Base-by-base conservation (phyloP, 257 asterid genomes). In the Fraxinus pennsylvanica region DNA sequence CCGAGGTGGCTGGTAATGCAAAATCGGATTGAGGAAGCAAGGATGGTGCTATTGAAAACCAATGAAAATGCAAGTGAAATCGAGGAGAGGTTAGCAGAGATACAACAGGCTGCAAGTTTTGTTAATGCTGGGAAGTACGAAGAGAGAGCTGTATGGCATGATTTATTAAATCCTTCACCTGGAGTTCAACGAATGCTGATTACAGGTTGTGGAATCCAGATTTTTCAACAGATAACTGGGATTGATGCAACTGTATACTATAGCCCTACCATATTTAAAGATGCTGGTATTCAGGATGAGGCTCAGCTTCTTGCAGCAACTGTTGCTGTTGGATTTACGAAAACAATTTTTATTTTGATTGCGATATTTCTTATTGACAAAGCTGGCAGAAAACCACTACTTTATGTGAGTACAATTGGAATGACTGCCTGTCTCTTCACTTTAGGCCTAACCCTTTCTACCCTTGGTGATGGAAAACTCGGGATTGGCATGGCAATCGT, bases 1-100 rank as follows among this genome's bases (percentile, higher is more conserved):
- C 94, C 94, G 0, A 82, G 96, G 45, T 91, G 96, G 96, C 81
- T 91, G 17, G 94, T 91, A 1, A 85, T 91, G 92, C 74, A 88
- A 63, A 85, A 85, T 38, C 81, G 91, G 6, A 73, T 89, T 0
- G 87, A 85, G 14, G 91, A 89, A 75, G 96, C 94, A 2, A 77
- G 91, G 29, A 5, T 19, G 25, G 90, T 89, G 57, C 81, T 91
- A 1, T n/a, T 84, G 12, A 91, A 85, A 68, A 89, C 86, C n/a
- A 89, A 65, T 35, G 91, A 80, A 50, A 81, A 79, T 10, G 67
- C 74, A 22, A 38, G 43, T 78, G 93, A 86, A 43, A 86, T 85
- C 4, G 96, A 90, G 29, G 93, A 87, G 30, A 89, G 84, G 50
- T 73, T 90, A 6, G 87, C 88, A n/a, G 93, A 90, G 74, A 91